Base-by-base conservation (phyloP, 129 eudicot genomes). In the Calendula officinalis region DNA sequence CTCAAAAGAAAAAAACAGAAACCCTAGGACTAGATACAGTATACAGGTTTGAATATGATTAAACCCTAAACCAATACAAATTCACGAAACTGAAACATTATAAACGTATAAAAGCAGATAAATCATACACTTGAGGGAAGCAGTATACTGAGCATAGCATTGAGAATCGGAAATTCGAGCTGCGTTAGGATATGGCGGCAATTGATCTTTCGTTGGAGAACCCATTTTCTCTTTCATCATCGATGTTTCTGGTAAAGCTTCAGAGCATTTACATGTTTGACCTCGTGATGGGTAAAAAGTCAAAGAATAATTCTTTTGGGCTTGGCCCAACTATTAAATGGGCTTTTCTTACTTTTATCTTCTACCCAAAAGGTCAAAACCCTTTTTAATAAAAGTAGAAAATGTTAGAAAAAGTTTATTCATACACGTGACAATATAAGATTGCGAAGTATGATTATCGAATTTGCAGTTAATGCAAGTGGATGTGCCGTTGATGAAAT, bases 61-160 rank as follows among this genome's bases (percentile, higher is more conserved):
- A 34, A 73, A 74, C 62, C 67, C 73, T 74, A 74, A 56, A 64
- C 7, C 16, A 41, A 53, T 3, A 49, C 6, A 10, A 11, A 42
- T 56, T 45, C 0, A 15, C 13, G 32, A 57, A 68, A 43, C 30
- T 11, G 0, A 34, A 12, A 10, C 0, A 8, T 3, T 10, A 0
- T 30, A 7, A 54, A 1, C 1, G 6, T 2, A 5, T 22, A 32
- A 22, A 12, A 27, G 0, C 11, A 32, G 3, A 11, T 0, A 35
- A 5, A 66, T 37, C 45, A n/a, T 82, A 91, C 98, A 91, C 66
- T 83, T 91, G 64, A 88, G 96, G 68, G 96, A 91, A 73, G 89
- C 98, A 17, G 96, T 60, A 67, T 91, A 87, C 59, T 86, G 96
- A 67, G 98, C 66, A 38, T 75, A 88, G 62, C 98, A 88, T 13